Conservation (phyloP, 1,139 yeast genomes). For the Citeromyces siamensis region DNA sequence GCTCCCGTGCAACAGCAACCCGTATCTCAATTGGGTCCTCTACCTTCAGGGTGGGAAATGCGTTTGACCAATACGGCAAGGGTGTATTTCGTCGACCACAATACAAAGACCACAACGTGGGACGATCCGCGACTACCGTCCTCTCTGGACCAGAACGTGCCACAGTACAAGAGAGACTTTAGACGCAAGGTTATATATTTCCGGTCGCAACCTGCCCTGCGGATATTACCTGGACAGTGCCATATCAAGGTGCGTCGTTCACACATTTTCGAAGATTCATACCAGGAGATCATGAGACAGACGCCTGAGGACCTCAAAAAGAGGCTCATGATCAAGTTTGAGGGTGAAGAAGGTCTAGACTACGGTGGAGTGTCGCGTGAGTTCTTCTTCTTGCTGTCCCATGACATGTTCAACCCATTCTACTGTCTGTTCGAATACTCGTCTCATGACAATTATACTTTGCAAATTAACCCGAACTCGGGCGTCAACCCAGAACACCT, state of each 20-base stretch:
- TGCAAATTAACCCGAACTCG: constrained; percentile 97
- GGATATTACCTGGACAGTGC: constrained; percentile 97
- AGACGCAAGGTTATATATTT: constrained; percentile 94
- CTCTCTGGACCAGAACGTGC: constrained; percentile 93
- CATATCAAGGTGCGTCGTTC: constrained; percentile 96
- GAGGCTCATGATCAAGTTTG: constrained; percentile 94
- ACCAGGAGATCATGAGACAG: constrained; percentile 97
- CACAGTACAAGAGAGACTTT: constrained; percentile 98
- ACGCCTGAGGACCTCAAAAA: constrained; percentile 96
- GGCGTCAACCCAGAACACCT: constrained; percentile 96
- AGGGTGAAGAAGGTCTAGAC: constrained; percentile 98
- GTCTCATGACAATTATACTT: constrained; percentile 94
- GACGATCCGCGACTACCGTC: constrained; percentile 99
- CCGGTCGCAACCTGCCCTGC: constrained; percentile 95
- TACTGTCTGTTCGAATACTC: constrained; percentile 95
- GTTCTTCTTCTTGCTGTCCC: constrained; percentile 89
- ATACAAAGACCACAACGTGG: constrained; percentile 98
- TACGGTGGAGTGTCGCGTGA: constrained; percentile 99
- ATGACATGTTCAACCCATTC: constrained; percentile 98
- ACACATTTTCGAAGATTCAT: constrained; percentile 93
- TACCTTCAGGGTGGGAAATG: constrained; percentile 99
- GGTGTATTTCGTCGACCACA: constrained; percentile 97
- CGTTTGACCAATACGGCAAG: constrained; percentile 96
- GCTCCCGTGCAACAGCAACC: constrained; percentile 95
- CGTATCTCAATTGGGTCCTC: constrained; percentile 94